Conservation (phyloP, 2,329 filamentous ascomycete genomes). For the Alternaria triticina region DNA sequence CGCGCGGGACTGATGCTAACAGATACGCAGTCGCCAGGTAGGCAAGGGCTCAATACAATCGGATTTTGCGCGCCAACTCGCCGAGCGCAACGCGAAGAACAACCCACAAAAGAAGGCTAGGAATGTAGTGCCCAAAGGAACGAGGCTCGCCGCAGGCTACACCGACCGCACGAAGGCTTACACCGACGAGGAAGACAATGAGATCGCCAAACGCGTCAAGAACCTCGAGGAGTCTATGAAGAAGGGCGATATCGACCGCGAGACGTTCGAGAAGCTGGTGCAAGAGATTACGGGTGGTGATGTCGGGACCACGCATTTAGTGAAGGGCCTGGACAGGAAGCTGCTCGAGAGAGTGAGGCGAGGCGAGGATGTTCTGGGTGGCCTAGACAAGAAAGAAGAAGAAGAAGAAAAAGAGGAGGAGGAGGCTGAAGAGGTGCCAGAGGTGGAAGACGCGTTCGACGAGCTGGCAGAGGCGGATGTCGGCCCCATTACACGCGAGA, state of each 20-base stretch:
- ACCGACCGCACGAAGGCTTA: conserved; percentile 77
- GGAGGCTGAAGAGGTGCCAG: conserved; percentile 33
- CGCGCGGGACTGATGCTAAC: conserved; percentile 7
- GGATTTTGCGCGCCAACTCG: conserved; percentile 84
- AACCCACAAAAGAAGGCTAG: conserved; percentile 73
- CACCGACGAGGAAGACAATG: conserved; percentile 58
- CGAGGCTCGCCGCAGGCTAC: conserved; percentile 80
- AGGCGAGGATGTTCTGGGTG: conserved; percentile 63
- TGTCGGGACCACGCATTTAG: conserved; percentile 78
- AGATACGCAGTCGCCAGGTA: conserved; percentile 67
- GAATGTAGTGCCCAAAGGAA: conserved; percentile 81
- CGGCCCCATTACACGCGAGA: conserved; percentile 68
- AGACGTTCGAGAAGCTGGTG: conserved; percentile 76
- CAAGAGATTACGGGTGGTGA: conserved; percentile 84
- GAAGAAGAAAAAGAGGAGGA: conserved; percentile 25
- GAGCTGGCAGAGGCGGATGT: conserved; percentile 71
- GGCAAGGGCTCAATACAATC: conserved; percentile 57
- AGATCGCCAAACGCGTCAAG: conserved; percentile 70
- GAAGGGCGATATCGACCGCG: conserved; percentile 80
- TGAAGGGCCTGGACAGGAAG: conserved; percentile 90
- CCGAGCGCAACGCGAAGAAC: conserved; percentile 68
- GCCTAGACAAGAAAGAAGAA: conserved; percentile 45
- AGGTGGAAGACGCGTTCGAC: conserved; percentile 56
- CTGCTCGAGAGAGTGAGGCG: conserved; percentile 72
- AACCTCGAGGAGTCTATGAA: conserved; percentile 83